Percentiles rank a stretch among this genome's conserved stretches.
Evolutionary conservation across 2,329 filamentous ascomycete genomes (phyloP).

Genomic region (Metarhizium brunneum): DNA sequence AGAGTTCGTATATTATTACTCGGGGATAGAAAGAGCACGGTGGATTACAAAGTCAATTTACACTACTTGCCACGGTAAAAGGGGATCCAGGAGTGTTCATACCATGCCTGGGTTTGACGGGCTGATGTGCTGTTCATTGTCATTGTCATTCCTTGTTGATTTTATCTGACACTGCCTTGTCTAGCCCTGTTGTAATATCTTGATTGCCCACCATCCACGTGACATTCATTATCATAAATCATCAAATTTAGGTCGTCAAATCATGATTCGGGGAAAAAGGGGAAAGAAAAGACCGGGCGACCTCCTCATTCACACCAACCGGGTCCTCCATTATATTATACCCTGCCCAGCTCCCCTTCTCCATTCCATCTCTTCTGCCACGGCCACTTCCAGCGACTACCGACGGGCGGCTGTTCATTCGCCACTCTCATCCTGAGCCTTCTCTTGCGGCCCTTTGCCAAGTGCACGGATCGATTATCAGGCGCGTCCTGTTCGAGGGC

Average conservation of each 20-base stretch:
- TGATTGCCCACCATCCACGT: too few relatives aligned
- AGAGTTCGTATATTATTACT: background rate
- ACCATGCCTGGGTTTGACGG: too few relatives aligned
- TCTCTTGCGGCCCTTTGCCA: constrained; percentile 10
- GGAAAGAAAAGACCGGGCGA: too few relatives aligned
- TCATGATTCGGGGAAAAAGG: too few relatives aligned
- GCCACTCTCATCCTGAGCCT: constrained; percentile 7
- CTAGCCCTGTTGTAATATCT: too few relatives aligned
- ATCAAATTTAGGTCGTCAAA: too few relatives aligned
- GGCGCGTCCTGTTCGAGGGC: background rate
- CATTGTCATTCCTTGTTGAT: too few relatives aligned
- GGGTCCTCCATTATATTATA: background rate
- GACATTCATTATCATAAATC: too few relatives aligned
- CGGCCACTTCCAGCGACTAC: constrained; percentile 1
- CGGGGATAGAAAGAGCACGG: background rate
- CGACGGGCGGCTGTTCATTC: background rate
- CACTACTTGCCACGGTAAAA: background rate
- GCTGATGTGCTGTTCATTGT: too few relatives aligned
- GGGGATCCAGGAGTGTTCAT: too few relatives aligned
- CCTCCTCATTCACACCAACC: background rate
- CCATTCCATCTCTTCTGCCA: constrained; percentile 1
- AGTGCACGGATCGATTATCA: background rate
- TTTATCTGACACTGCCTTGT: too few relatives aligned
- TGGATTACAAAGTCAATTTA: background rate
- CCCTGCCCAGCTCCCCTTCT: constrained; percentile 5